Evolutionary conservation across 2,329 filamentous ascomycete species (phyloP).

Genomic region (Ophiostoma piceae): DNA sequence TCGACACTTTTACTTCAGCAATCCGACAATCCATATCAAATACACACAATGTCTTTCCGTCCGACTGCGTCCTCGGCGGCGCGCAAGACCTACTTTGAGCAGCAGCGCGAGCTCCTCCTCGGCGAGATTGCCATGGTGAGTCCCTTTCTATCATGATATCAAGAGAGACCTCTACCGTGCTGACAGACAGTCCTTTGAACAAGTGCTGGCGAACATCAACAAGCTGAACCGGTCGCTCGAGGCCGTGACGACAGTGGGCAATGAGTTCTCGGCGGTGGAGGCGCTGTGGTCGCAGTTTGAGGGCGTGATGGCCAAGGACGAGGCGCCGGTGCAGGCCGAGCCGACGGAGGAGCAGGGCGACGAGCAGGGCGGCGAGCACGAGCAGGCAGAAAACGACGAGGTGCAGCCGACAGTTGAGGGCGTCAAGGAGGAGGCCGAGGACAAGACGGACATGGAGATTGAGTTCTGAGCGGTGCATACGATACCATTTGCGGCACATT

Average conservation of each 20-base stretch:
- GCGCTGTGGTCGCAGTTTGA: conserved; percentile 97
- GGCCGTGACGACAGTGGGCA: conserved; percentile 86
- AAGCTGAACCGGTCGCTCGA: conserved; percentile 89
- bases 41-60: neutral
- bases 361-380: neutral
- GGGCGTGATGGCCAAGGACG: conserved; percentile 75
- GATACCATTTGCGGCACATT: conserved; percentile 2
- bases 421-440: neutral
- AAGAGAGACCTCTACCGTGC: too few species aligned
- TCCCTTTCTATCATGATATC: too few species aligned
- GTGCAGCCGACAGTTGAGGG: neutral
- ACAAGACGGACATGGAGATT: conserved; percentile 15
- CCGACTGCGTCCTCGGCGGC: conserved; percentile 38
- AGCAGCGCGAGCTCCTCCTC: conserved; percentile 66
- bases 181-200: conserved; percentile 61
- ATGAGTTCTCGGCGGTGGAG: conserved; percentile 96
- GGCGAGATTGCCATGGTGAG: conserved; percentile 65
- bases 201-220: conserved; percentile 93
- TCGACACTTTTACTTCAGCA: neutral
- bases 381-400: neutral
- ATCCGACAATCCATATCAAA: neutral
- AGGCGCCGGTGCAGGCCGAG: conserved; percentile 29
- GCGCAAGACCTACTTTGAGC: conserved; percentile 63
- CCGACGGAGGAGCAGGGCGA: neutral
- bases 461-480: neutral